These are phyloP conservation scores for Davidsoniella neocaledoniae DNA, from an alignment of 2,329 filamentous ascomycete genomes.

Conservation along the genomic window DNA sequence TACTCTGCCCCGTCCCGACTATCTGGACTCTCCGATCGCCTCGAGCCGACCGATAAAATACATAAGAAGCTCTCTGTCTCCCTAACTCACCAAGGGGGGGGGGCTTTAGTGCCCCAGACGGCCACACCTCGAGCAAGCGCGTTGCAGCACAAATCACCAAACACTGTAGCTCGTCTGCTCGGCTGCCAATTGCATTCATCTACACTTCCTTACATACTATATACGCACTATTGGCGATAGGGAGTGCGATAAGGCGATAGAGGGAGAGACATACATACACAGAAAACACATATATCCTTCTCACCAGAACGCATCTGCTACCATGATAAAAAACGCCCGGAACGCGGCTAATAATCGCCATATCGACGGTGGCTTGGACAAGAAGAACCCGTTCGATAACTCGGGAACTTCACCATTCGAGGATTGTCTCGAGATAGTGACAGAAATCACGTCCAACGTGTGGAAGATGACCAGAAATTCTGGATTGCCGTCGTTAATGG, in stretches of 20 bases:
- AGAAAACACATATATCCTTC: background rate
- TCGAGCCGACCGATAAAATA: too few species aligned
- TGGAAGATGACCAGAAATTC: background rate
- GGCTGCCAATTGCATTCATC: too few species aligned
- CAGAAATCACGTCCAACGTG: background rate
- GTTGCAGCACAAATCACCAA: too few species aligned
- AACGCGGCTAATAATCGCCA: constrained; percentile 3
- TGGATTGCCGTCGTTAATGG: background rate
- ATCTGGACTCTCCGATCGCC: too few species aligned
- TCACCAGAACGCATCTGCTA: background rate
- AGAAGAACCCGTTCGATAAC: constrained; percentile 15
- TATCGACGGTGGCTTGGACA: constrained; percentile 11
- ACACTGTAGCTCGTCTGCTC: too few species aligned
- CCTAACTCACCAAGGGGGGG: background rate
- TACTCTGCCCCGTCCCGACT: too few species aligned
- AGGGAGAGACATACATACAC: background rate
- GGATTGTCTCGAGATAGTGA: constrained; percentile 12
- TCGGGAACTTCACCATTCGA: constrained; percentile 19
- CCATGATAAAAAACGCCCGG: background rate
- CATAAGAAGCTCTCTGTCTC: too few species aligned
- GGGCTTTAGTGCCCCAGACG: too few species aligned
- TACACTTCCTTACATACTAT: too few species aligned
- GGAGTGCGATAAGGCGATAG: too few species aligned
- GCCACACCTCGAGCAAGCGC: too few species aligned
- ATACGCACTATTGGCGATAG: too few species aligned